Base-by-base conservation (phyloP, 2,329 filamentous ascomycete genomes). In the Diaporthe nobilis region DNA sequence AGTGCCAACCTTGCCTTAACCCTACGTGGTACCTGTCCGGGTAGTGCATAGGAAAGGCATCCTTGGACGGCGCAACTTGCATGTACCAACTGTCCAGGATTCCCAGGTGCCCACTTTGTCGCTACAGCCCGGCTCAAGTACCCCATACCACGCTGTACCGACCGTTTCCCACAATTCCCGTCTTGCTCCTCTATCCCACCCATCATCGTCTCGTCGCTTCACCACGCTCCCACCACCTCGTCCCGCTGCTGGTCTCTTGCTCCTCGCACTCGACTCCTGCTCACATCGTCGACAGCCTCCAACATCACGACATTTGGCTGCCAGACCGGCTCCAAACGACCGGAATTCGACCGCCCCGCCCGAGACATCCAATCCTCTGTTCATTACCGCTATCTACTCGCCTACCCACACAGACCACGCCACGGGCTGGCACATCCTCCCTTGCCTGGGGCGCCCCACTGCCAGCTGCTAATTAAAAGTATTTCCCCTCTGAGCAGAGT, bases 191-290 rank as follows among this genome's bases (percentile, higher is more conserved):
- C 65, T 34, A 71, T 71, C 70, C 65, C 53, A 39, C 57, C 72
- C 53, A 31, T 55, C 53, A 51, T 39, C 71, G 37, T 53, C 37
- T 49, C 31, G 31, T 75, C 61, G 57, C 44, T 72, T 53, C 72
- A 71, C 53, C 47, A 63, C 71, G 42, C 60, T 60, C 17, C 61
- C 67, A 76, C 58, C 72, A 49, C 75, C 67, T 76, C 65, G 75
- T 72, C 73, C 68, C 53, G 68, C 78, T 78, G 76, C 77, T 76
- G 72, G 73, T 77, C 73, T 63, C 51, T 42, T 37, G 77, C 71
- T 77, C 77, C 60, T 71, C 55, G 34, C 49, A 8, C 22, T 34
- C 34, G 37, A 53, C 63, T 51, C 47, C 20, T 42, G 17, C 63
- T 61, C 20, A 61, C 63, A 61, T 15, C 34, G 57, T 34, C n/a